These are phyloP conservation scores for Starmerella potacharoeniae DNA, from an alignment of 805 yeast species.

Conservation along the genomic window DNA sequence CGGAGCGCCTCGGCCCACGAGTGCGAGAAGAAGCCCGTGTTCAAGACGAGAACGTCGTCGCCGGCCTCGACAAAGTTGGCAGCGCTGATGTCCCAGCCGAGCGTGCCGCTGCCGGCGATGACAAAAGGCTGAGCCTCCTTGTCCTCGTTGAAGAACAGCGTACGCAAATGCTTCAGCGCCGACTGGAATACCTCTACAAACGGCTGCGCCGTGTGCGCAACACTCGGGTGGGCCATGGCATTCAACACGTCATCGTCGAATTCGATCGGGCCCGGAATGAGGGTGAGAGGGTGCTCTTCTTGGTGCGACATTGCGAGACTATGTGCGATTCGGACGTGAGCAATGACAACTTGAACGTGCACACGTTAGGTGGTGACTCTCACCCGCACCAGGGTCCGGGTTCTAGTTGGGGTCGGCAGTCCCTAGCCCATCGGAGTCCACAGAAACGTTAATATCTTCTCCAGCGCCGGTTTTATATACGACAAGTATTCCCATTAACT, in stretches of 20 bases:
- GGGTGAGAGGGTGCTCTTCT: conserved; percentile 33
- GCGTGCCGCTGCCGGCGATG: conserved; percentile 81
- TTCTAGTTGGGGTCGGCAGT: too few species aligned
- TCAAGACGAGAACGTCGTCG: conserved; percentile 66
- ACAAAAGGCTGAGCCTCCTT: conserved; percentile 67
- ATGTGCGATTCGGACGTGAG: background rate
- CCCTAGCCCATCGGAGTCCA: too few species aligned
- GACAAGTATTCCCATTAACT: too few species aligned
- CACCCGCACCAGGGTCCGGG: too few species aligned
- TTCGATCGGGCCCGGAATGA: conserved; percentile 83
- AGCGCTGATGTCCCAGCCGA: conserved; percentile 88
- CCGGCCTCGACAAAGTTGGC: conserved; percentile 56
- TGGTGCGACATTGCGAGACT: conserved; percentile 32
- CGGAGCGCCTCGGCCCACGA: conserved; percentile 64
- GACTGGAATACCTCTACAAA: conserved; percentile 64
- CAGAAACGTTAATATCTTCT: too few species aligned
- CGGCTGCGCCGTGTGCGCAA: conserved; percentile 83
- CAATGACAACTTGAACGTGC: too few species aligned
- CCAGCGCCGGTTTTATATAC: too few species aligned
- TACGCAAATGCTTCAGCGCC: conserved; percentile 56
- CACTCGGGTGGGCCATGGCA: conserved; percentile 74
- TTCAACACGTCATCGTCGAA: conserved; percentile 66
- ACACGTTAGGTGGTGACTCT: background rate
- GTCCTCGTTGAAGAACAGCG: conserved; percentile 58
- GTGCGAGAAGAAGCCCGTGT: conserved; percentile 84